A percentile compares a stretch with the other conserved stretches of the same genome.
Conservation (phyloP, 75 land plant genomes). For the Picea glauca region DNA sequence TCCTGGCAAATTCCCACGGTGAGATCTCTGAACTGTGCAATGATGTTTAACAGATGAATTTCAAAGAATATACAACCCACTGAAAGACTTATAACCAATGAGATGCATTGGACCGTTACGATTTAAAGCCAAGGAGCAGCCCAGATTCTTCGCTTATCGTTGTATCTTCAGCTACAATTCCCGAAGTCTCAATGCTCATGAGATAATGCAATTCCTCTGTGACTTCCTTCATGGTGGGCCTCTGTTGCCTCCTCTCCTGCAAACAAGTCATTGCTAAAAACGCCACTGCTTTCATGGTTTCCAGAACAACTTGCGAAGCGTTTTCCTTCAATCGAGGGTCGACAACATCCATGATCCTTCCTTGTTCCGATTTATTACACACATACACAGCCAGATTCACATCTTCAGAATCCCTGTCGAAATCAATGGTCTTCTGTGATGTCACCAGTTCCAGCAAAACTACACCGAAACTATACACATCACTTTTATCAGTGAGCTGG, state of each 20-base stretch:
- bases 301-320: constrained; percentile 22
- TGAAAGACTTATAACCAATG: too few species aligned
- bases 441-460: constrained; percentile 49
- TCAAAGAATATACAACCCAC: too few species aligned
- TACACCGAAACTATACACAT: constrained; percentile 60
- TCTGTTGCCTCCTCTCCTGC: constrained; percentile 40
- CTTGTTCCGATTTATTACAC: not conserved
- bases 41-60: too few species aligned
- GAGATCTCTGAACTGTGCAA: too few species aligned
- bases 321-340: not conserved
- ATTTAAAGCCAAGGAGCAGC: too few species aligned
- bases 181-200: not conserved
- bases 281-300: constrained; percentile 44
- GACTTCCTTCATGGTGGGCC: constrained; percentile 72
- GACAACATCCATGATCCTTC: not conserved
- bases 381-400: constrained; percentile 37
- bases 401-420: constrained; percentile 20
- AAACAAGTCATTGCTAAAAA: constrained; percentile 49
- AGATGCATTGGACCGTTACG: too few species aligned
- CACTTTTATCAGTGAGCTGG: constrained; percentile 49
- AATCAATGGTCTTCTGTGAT: constrained; percentile 35
- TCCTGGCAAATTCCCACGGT: too few species aligned
- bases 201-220: constrained; percentile 56
- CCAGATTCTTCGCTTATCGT: too few species aligned
- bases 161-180: too few species aligned